Evolutionary conservation across 495 filamentous ascomycete species (phyloP), one percentile per base, ranked within the genome.

Genomic region (Penicillium paradoxum): DNA sequence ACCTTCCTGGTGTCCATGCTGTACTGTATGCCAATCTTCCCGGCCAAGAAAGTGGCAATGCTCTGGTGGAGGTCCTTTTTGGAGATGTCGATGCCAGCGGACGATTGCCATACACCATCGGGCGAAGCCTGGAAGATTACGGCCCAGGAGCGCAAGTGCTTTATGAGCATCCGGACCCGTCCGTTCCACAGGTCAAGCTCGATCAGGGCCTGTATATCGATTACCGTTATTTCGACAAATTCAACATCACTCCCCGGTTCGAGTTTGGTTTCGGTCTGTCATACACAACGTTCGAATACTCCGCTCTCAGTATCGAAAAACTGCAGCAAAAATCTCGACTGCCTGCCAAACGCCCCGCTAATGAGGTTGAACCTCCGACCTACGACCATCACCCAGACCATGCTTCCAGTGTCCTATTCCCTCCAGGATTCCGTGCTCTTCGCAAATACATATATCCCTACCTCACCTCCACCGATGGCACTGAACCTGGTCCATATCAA

Each of bases 391-490:
- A 51, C 1, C 78, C 87, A 46, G 82, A 85, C 2, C 62, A 79
- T 29, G 71, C 80, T n/a, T 63, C 71, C 22, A 76, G 80, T 29
- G 80, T 79, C 7, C 58, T 91, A 0, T 87, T 87, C 64, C 92
- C 93, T 0, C 44, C 62, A 0, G 81, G 71, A 3, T 86, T 95
- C 66, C 75, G 74, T n/a, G 76, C 73, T 34, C 67, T 98, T 11
- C 70, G 76, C 18, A 90, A 90, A 60, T 95, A 90, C 65, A 79
- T 98, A 53, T 97, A 98, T 63, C 90, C 93, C 0, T 98, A 96
- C 60, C 79, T 97, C 15, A 56, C 72, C 0, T 51, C 57, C 3
- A 17, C 58, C 4, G 73, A 70, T 6, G 71, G 82, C 27, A 80
- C 83, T 19, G 74, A 81, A 7, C 78, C 86, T 42, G 77, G 75